Base-by-base conservation (phyloP, 164 flowering plant species). In the Amborella trichopoda region DNA sequence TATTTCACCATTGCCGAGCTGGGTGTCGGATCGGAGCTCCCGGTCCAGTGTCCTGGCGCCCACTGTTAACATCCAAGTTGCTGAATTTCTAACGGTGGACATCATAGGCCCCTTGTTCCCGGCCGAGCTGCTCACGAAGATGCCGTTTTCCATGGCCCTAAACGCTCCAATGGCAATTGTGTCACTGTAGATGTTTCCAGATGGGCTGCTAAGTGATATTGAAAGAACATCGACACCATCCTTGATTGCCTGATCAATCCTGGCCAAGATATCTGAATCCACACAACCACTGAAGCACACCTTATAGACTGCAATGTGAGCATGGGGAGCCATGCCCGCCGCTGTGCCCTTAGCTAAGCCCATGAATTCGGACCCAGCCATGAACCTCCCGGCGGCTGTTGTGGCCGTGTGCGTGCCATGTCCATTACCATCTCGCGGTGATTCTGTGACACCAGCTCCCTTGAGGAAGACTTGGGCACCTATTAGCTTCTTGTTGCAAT, bases 371-470 rank as follows among this genome's bases (percentile, higher is more conserved):
- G 77, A 75, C 4, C 60, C 37, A 0, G 5, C 3, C 0, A 66
- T 68, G 0, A 17, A 26, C 2, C 76, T 44, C 0, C 86, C 86
- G 5, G 78, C 82, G 0, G 80, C 80, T 0, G 70, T 79, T 5
- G 82, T 71, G 0, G 82, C 76, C 1, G 80, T 74, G 55, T 79
- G 86, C 13, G 82, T 76, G 1, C 82, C 86, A 38, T 79, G 86
- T 3, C 86, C 80, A 3, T 50, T 41, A 4, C 44, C 9, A 28
- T 79, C 82, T 20, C 72, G 53, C 0, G 74, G 40, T 16, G 41
- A 38, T 10, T 38, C 41, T 8, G 16, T 38, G 9, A 11, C 16
- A 18, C 4, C 20, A 9, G 2, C 41, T n/a, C n/a, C n/a, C n/a
- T n/a, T n/a, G n/a, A n/a, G n/a, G n/a, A 59, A 59, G 6, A 50